Evolutionary conservation across 345 rosid species (phyloP), one percentile per base, ranked within the genome.

Genomic region (Excoecaria cochinchinensis): DNA sequence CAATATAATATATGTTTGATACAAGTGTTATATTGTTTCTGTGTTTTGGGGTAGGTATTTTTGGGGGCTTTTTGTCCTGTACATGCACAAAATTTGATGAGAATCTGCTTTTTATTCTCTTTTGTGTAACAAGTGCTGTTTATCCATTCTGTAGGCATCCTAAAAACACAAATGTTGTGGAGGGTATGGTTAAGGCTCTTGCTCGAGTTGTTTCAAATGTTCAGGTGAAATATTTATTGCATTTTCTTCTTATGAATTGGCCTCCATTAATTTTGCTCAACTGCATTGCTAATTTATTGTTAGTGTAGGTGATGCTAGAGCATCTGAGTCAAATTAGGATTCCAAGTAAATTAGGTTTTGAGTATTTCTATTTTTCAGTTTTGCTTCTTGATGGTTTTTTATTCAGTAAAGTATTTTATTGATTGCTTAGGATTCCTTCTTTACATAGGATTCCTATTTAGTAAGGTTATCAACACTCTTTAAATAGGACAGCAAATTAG

Each of bases 131-230:
- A 72, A 74, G 51, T 81, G 63, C 52, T 57, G 48, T 56, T 71
- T 69, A 44, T 76, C 38, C 57, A 24, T 62, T 72, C 77, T 84
- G 69, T 73, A 92, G 97, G 99, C 82, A 95, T 77, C 98, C 98
- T 38, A 93, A 88, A 87, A 95, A 90, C 84, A 91, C 98, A 57
- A 93, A 95, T 87, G 94, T 95, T 72, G 99, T 91, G 81, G 99
- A 93, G 90, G 90, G 90, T 79, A 93, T 95, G 93, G 94, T 93
- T 82, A 95, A 93, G 80, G 89, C 99, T 67, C 96, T 95, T 76
- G 98, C 98, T 82, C 94, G 96, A 62, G 97, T 95, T 84, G 98
- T 93, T 84, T 95, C 93, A 12, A 90, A 87, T 83, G 84, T 93
- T 72, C 98, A 95, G 97, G 99, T 95, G 82, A 82, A 85, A 76